Evolutionary conservation across 331 rosid species (phyloP), one percentile per base, ranked within the genome.

Genomic region (Malus hybrid): DNA sequence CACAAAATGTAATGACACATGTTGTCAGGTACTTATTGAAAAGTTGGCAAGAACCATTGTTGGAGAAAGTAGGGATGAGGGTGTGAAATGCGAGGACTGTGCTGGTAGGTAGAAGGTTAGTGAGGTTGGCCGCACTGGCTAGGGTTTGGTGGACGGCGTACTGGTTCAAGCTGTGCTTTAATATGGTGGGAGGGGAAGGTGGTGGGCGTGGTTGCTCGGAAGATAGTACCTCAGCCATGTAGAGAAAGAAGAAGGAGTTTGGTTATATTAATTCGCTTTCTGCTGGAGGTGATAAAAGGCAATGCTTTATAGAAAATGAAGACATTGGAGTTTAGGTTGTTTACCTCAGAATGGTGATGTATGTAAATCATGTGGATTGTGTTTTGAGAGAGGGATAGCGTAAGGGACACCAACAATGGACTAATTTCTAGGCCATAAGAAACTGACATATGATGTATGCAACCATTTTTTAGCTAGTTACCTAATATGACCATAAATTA

Each of bases 11-110:
- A 13, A 73, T 77, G 69, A 78, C 20, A 9, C 29, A 33, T 1
- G 79, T 42, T 1, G 86, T 81, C 42, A 89, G 86, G 69, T 50
- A 54, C 59, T 36, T 36, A 36, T 36, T 66, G 67, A 24, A 28
- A 75, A 61, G 44, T 10, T 73, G 76, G 84, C 85, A 83, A 10
- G 4, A 60, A n/a, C 89, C 93, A 2, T 81, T 81, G 86, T 79
- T 75, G 80, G 91, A 89, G 84, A 89, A 83, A 4, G 81, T 73
- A 44, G 93, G 93, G 8, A 71, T 59, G 27, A 86, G 79, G 14
- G 86, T 81, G 31, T 86, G 86, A n/a, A 88, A 86, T 3, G 84
- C 82, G 0, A 89, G 85, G 44, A 86, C 89, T 0, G 88, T 83
- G 71, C 87, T 76, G 2, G 88, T 79, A 2, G 91, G 87, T 10